phyloP scores from a whole-genome alignment of 768 basidiomycete species.

The Termitomyces heimii region DNA sequence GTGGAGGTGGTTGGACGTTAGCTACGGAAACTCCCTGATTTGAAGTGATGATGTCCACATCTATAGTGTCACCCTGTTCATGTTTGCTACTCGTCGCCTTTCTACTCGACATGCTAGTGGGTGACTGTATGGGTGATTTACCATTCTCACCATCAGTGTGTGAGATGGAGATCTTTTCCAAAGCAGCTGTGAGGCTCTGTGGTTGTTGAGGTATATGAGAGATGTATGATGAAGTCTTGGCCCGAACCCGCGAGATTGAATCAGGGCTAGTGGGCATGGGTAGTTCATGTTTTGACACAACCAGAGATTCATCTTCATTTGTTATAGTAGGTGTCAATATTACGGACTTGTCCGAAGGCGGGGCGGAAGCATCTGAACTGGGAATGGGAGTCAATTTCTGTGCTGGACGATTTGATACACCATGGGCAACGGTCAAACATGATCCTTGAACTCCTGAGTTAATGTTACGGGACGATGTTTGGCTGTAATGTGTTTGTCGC shows the following conservation, averaged over 20 bases:
- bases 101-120: conserved; percentile 18
- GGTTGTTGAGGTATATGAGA: conserved; percentile 51
- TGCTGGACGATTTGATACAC: conserved; percentile 23
- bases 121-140: conserved; percentile 19
- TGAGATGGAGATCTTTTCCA: conserved; percentile 53
- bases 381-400: conserved; percentile 59
- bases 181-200: conserved; percentile 68
- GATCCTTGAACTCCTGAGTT: conserved; percentile 21
- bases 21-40: conserved; percentile 17
- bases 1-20: conserved; percentile 32
- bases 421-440: conserved; percentile 19
- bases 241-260: conserved; percentile 38
- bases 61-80: conserved; percentile 16
- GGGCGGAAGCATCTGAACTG: conserved; percentile 59
- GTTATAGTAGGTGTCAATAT: conserved; percentile 19
- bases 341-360: conserved; percentile 43
- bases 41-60: conserved; percentile 20
- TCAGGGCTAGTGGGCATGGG: conserved; percentile 21
- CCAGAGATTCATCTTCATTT: conserved; percentile 21
- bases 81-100: conserved; percentile 12
- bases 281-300: conserved; percentile 29
- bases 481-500: conserved; percentile 25
- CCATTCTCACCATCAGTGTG: conserved; percentile 35
- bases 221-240: conserved; percentile 51
- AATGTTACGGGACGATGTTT: conserved; percentile 16